Evolutionary conservation across 192 early-diverging fungal genomes (phyloP).

Genomic region (Chytriomyces confervae): DNA sequence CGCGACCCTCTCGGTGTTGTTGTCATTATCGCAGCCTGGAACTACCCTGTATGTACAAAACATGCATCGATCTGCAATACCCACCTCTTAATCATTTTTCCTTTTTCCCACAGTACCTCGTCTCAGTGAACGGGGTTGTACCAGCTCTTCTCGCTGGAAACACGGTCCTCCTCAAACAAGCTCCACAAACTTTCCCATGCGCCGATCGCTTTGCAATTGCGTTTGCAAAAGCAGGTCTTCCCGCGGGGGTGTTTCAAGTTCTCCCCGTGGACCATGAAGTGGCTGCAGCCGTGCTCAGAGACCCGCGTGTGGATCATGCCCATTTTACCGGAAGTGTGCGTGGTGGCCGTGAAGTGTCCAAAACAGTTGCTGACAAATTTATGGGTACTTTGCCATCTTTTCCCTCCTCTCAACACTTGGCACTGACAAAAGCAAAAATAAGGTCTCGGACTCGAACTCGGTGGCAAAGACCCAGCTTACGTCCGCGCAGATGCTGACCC

Average conservation of each 20-base stretch:
- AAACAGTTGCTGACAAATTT: slow-evolving; percentile 59
- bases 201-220: slow-evolving; percentile 72
- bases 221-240: slow-evolving; percentile 71
- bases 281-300: slow-evolving; percentile 58
- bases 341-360: slow-evolving; percentile 69
- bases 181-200: slow-evolving; percentile 79
- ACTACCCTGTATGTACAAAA: slow-evolving; percentile 62
- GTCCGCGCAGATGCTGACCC: slow-evolving; percentile 72
- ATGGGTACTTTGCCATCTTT: slow-evolving; percentile 49
- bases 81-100: no score
- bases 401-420: no score
- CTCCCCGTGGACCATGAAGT: slow-evolving; percentile 45
- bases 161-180: slow-evolving; percentile 77
- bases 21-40: slow-evolving; percentile 76
- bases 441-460: slow-evolving; percentile 78
- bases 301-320: slow-evolving; percentile 69
- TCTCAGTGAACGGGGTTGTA: slow-evolving; percentile 78
- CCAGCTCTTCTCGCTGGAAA: slow-evolving; percentile 82
- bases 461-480: slow-evolving; percentile 84
- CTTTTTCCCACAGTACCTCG: slow-evolving; percentile 59
- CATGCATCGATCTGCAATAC: no score
- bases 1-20: slow-evolving; percentile 77
- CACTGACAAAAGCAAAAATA: background rate
- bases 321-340: slow-evolving; percentile 81
- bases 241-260: slow-evolving; percentile 69